Evolutionary conservation across 1,139 yeast species (phyloP), one percentile per base, ranked within the genome.

Genomic region (Komagataea norvegica): DNA sequence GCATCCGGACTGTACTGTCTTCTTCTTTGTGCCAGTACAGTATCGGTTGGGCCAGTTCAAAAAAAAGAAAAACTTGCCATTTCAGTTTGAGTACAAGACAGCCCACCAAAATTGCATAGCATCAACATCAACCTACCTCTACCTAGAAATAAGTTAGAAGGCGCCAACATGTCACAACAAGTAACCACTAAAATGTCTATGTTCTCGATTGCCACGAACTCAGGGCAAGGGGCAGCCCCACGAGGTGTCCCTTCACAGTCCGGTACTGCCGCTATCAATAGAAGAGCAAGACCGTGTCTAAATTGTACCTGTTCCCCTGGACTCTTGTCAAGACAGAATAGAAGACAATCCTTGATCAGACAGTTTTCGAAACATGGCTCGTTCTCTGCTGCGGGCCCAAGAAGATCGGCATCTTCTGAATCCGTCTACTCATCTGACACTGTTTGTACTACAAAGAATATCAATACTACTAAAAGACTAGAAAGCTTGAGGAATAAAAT

Each of bases 291-390:
- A 52, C 70, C 73, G 8, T 83, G 93, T 58, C 69, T 74, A 36
- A 78, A 83, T 61, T 83, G 94, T 62, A 81, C 87, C 2, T 84
- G 93, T 57, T 80, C 89, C 1, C 91, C 91, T 8, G 94, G 94
- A 7, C 64, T 82, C 36, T 60, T 83, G 37, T 78, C 87, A 15
- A 70, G 93, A 52, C 75, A 73, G 41, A 75, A 70, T 51, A 67
- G 78, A 53, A 64, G 81, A 43, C 65, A 79, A 11, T 65, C 77
- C 0, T 52, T 68, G 36, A 70, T 76, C 37, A 68, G 68, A 59
- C 66, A 73, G 62, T 66, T 42, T 15, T 38, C 53, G 3, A 44
- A 44, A 37, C 36, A 45, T 2, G 34, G 43, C 11, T 36, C 40
- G 1, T 14, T 28, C 17, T 23, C 42, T 1, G 40, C 48, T 5